phyloP scores from a whole-genome alignment of 768 basidiomycete species.

The Phallus indusiatus region DNA sequence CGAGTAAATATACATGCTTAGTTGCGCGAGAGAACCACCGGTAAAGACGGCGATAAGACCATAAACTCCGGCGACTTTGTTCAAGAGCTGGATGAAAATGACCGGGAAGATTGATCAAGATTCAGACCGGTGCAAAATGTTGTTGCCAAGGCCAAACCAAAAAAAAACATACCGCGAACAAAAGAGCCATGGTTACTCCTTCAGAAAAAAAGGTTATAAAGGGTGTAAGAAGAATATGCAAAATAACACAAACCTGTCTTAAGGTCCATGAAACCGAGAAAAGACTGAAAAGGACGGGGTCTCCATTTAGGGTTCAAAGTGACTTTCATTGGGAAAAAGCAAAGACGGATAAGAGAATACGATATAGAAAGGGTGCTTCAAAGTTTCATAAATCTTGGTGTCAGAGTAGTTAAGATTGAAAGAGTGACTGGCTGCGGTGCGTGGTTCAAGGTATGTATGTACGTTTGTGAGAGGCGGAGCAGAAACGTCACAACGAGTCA shows the following conservation, averaged over 20 bases:
- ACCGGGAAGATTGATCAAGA: background rate
- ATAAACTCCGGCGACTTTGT: slow-evolving; percentile 97
- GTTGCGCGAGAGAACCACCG: slow-evolving; percentile 87
- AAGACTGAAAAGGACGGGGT: slow-evolving; percentile 73
- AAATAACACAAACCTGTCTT: slow-evolving; percentile 54
- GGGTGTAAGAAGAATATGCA: background rate
- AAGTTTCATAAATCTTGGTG: too few relatives aligned
- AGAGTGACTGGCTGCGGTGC: too few relatives aligned
- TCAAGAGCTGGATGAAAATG: slow-evolving; percentile 58
- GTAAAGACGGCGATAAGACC: slow-evolving; percentile 87
- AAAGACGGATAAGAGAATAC: background rate
- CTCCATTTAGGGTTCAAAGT: slow-evolving; percentile 77
- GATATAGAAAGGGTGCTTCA: too few relatives aligned
- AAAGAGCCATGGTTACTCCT: slow-evolving; percentile 73
- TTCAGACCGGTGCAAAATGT: background rate
- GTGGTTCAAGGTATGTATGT: too few relatives aligned
- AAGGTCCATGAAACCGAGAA: slow-evolving; percentile 81
- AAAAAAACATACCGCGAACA: slow-evolving; percentile 87
- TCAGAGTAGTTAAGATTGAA: too few relatives aligned
- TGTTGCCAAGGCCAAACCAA: background rate
- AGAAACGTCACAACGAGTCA: too few relatives aligned
- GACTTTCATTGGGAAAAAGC: slow-evolving; percentile 50
- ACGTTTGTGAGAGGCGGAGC: too few relatives aligned
- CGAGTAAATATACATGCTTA: slow-evolving; percentile 91
- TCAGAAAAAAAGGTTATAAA: background rate